Percentiles rank a stretch among this genome's conserved stretches.
phyloP scores from a whole-genome alignment of 305 asterid species.

The Ajuga reptans region DNA sequence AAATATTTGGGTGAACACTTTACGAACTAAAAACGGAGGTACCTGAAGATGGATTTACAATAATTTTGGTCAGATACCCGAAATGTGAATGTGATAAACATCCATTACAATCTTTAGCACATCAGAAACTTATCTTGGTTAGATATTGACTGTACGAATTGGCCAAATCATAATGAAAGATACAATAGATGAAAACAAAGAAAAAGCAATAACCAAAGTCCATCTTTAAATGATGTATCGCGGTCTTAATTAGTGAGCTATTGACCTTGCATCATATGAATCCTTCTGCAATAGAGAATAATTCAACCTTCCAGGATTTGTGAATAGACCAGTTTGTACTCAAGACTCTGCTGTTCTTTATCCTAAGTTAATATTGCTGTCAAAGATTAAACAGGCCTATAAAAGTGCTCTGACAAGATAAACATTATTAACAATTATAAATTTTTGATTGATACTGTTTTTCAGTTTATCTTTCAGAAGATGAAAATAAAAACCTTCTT shows the following conservation, averaged over 20 bases:
- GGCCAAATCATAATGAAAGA: background rate
- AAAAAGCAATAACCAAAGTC: background rate
- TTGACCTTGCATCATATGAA: background rate
- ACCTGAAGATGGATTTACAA: constrained; percentile 47
- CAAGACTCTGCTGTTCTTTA: background rate
- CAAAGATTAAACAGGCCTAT: background rate
- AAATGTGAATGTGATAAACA: constrained; percentile 6
- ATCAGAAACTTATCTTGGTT: background rate
- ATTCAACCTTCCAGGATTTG: background rate
- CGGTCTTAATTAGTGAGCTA: background rate
- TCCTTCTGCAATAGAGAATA: background rate
- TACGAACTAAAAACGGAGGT: constrained; percentile 83
- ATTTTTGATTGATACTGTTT: no score
- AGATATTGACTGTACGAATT: background rate
- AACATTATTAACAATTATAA: no score
- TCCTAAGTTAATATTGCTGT: background rate
- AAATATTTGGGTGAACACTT: constrained; percentile 81
- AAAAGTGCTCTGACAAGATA: background rate
- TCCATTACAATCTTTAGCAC: background rate
- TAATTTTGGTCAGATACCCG: background rate
- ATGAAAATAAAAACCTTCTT: no score
- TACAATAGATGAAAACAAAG: background rate
- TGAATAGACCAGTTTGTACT: background rate
- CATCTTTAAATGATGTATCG: background rate
- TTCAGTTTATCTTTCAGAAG: no score